These are phyloP conservation scores for Candida suzukii DNA, from an alignment of 805 yeast genomes.

Conservation along the genomic window DNA sequence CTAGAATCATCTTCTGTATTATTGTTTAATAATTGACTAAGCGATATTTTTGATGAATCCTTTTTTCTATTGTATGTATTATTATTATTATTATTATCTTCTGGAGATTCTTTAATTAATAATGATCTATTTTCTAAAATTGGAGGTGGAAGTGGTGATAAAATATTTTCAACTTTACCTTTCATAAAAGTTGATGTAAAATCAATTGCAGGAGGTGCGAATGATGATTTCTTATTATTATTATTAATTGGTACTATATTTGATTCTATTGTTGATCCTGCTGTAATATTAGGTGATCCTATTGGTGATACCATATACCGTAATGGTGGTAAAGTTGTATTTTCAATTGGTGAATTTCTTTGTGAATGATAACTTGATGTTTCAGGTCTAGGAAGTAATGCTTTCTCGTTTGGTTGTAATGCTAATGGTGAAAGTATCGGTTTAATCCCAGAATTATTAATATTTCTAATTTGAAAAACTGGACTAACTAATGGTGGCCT, in stretches of 20 bases:
- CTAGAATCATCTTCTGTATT: background rate
- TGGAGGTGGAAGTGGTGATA: background rate
- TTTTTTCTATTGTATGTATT: background rate
- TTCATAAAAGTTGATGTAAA: slow-evolving; percentile 28
- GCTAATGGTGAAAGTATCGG: no score
- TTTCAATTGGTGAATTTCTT: background rate
- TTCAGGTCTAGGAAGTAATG: background rate
- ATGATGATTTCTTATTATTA: no score
- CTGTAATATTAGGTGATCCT: no score
- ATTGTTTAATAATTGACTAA: background rate
- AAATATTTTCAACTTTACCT: background rate
- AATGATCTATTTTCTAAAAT: background rate
- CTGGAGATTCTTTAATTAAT: no score
- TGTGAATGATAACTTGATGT: background rate
- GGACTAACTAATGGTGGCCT: no score
- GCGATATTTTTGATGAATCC: background rate
- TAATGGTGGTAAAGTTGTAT: slow-evolving; percentile 12
- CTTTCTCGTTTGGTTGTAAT: no score
- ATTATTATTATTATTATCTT: background rate
- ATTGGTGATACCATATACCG: slow-evolving; percentile 9
- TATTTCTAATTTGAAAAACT: no score
- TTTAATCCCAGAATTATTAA: no score
- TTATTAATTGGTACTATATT: no score
- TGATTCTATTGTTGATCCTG: no score
- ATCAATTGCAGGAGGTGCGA: slow-evolving; percentile 30